phyloP scores from a whole-genome alignment of 352 stramenopile genomes.

The Pythium folliculosum region DNA sequence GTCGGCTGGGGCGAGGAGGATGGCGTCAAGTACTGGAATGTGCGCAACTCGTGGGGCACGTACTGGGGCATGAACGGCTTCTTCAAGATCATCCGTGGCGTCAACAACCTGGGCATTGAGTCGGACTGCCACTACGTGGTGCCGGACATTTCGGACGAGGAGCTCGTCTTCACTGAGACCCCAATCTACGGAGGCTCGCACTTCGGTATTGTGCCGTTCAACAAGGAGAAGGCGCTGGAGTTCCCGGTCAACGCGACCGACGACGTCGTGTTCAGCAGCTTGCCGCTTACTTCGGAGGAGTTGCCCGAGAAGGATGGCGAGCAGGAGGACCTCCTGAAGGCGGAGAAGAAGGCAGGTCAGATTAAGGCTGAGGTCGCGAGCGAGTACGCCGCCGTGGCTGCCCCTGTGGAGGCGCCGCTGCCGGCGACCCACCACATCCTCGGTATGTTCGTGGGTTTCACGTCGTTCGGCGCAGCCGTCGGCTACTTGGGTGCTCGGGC shows the following conservation, averaged over 20 bases:
- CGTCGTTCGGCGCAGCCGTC: conserved; percentile 36
- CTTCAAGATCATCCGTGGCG: conserved; percentile 93
- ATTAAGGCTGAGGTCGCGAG: background rate
- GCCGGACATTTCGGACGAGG: conserved; percentile 79
- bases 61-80: conserved; percentile 97
- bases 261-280: conserved; percentile 51
- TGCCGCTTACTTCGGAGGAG: conserved; percentile 51
- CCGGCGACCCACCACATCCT: conserved; percentile 29
- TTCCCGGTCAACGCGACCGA: conserved; percentile 86
- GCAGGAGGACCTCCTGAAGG: conserved; percentile 18
- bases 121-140: conserved; percentile 87
- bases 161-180: conserved; percentile 77
- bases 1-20: conserved; percentile 93
- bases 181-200: conserved; percentile 72
- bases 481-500: conserved; percentile 33
- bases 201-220: conserved; percentile 75
- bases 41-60: conserved; percentile 94
- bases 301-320: conserved; percentile 32
- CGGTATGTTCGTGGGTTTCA: conserved; percentile 38
- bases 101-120: conserved; percentile 93
- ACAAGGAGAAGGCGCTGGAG: conserved; percentile 59
- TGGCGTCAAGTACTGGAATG: conserved; percentile 95
- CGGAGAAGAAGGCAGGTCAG: conserved; percentile 15
- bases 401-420: background rate
- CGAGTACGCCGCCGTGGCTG: conserved; percentile 16